A percentile compares a stretch with the other conserved stretches of the same genome.
Evolutionary conservation across 2,329 filamentous ascomycete species (phyloP).

Genomic region (Arthrobotrys sinensis): DNA sequence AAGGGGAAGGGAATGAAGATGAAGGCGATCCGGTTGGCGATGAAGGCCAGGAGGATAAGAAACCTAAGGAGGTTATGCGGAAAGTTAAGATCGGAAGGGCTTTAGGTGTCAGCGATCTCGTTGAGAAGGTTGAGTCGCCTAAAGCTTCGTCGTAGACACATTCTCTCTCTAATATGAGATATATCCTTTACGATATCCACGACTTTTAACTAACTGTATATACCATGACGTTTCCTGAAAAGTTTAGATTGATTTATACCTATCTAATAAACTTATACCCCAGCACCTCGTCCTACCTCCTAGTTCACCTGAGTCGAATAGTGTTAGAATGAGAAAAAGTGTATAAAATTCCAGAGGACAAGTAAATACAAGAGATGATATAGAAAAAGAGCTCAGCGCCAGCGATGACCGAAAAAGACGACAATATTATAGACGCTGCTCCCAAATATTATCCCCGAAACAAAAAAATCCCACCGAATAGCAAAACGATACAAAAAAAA

Average conservation of each 20-base stretch:
- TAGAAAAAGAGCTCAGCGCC: constrained; percentile 13
- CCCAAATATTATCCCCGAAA: background rate
- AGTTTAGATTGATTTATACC: constrained; percentile 1
- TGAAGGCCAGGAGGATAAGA: constrained; percentile 69
- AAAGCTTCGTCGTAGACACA: constrained; percentile 43
- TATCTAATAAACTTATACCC: background rate
- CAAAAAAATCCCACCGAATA: background rate
- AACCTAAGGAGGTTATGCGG: constrained; percentile 65
- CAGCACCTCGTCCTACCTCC: background rate
- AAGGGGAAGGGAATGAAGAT: constrained; percentile 69
- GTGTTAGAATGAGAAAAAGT: background rate
- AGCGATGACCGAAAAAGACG: constrained; percentile 3
- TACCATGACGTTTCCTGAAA: background rate
- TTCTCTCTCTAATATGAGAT: too few species aligned
- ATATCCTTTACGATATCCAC: background rate
- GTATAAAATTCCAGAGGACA: background rate
- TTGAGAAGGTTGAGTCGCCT: constrained; percentile 61
- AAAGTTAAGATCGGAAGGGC: constrained; percentile 74
- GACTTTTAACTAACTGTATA: constrained; percentile 2
- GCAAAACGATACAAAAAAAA: background rate
- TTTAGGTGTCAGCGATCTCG: constrained; percentile 63
- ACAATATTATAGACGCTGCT: background rate
- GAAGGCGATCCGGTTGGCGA: constrained; percentile 67
- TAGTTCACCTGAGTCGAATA: background rate
- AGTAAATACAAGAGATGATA: constrained; percentile 5